Base-by-base conservation (phyloP, 2,329 filamentous ascomycete species). In the Zymoseptoria brevis region DNA sequence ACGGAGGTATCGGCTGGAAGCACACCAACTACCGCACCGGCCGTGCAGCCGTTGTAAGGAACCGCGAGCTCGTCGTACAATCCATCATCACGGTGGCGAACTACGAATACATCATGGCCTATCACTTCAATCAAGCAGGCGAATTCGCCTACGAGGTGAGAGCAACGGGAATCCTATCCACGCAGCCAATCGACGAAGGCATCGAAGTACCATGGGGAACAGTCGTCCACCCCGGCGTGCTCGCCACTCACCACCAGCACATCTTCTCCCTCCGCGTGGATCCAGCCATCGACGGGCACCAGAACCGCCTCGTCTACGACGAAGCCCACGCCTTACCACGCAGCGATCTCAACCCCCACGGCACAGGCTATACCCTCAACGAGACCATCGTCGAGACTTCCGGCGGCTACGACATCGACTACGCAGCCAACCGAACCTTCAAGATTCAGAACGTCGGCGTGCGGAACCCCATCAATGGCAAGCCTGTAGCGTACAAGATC, bases 81-180 rank as follows among this genome's bases (percentile, higher is more conserved):
- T 83, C 81, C 66, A 88, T 88, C 70, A 87, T 87, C 73, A 88
- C 64, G 0, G 57, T 88, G 4, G 80, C 84, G 9, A 89, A 89
- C 73, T 89, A 88, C 72, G 86, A 88, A 68, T 89, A 89, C 69
- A 87, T 89, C 65, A 79, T 89, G 45, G 85, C 85, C 2, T 89
- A 86, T 73, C 82, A 85, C 56, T 87, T 89, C 75, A 87, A 87
- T 70, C 86, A 88, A 69, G 85, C 85, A 2, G 86, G 83, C 57
- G 84, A 87, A 66, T 69, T 88, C 53, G 79, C 79, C 64, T 86
- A 88, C 67, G 86, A 89, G 70, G 83, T 87, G 50, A 82, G 85
- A 41, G 86, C 86, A 16, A 88, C 86, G 1, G 86, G 86, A 4
- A 87, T 88, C 59, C 75, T 88, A 19, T 85, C 81, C 57, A 87